Base-by-base conservation (phyloP, 2,329 filamentous ascomycete genomes). In the Talaromyces sp. region DNA sequence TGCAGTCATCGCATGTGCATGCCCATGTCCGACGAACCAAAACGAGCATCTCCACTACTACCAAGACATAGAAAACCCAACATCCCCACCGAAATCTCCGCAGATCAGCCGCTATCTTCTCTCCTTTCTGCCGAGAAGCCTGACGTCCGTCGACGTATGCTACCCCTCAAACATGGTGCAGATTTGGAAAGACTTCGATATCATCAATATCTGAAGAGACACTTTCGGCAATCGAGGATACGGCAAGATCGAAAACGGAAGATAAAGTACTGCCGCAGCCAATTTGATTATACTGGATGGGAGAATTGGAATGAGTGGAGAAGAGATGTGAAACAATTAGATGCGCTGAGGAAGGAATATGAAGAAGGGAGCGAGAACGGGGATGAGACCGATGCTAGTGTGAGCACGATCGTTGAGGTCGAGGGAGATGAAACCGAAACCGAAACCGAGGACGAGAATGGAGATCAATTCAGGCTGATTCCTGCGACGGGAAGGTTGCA, bases 1-100 rank as follows among this genome's bases (percentile, higher is more conserved):
- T 82, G 84, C 66, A 82, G 83, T 1, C 83, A 85, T 69, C 72
- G 73, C 64, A 84, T 83, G 74, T 85, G 83, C 73, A 72, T 80
- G 3, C 25, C n/a, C n/a, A n/a, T n/a, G n/a, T 21, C 14, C 1
- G 16, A 28, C 2, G 9, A n/a, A 28, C 33, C 14, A 37, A n/a
- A 59, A 9, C 46, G 3, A 11, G 14, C 4, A 52, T 16, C n/a
- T n/a, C n/a, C 25, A 8, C 8, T 4, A 23, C 12, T 23, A 40
- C 39, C 33, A 23, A 6, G 31, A 14, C 11, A 9, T n/a, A 54
- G 18, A 54, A 37, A 9, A 35, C 14, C 16, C 50, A 35, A 14
- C 12, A 3, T 16, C 14, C 1, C 1, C 11, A 18, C 16, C 16
- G 25, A n/a, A 2, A 8, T 16, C 2, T 52, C 16, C n/a, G 8